Conservation (phyloP, 1,284 basidiomycete genomes). For the Kwoniella shivajii region DNA sequence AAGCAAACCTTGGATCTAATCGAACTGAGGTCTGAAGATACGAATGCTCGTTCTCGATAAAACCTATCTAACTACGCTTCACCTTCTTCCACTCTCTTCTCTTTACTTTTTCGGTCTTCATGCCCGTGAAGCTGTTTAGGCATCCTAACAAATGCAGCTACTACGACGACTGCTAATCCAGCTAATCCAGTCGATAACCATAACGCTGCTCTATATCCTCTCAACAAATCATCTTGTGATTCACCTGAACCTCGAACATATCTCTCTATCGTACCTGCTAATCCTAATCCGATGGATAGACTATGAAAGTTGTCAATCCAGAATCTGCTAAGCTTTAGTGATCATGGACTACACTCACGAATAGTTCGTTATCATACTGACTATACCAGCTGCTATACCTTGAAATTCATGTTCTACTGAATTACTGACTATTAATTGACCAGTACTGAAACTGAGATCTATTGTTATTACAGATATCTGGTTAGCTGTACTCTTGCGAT, state of each 20-base stretch:
- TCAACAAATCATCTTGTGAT: constrained; percentile 5
- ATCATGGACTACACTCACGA: constrained; percentile 16
- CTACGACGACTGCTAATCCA: constrained; percentile 18
- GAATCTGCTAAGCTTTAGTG: too few relatives aligned
- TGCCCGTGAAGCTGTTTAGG: constrained; percentile 17
- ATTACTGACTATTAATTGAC: constrained; percentile 31
- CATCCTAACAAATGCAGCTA: constrained; percentile 27
- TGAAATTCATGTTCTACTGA: constrained; percentile 25
- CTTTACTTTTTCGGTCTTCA: neutral
- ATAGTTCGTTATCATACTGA: constrained; percentile 28
- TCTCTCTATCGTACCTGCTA: constrained; percentile 24
- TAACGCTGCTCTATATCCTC: constrained; percentile 24
- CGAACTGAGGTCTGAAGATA: too few relatives aligned
- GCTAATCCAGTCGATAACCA: constrained; percentile 18
- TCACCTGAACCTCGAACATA: constrained; percentile 12
- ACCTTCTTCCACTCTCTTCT: neutral
- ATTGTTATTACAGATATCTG: neutral
- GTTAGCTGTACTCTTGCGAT: neutral
- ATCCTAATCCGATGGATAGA: constrained; percentile 25
- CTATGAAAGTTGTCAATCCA: too few relatives aligned
- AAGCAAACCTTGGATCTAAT: too few relatives aligned
- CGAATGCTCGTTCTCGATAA: neutral
- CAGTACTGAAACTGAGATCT: constrained; percentile 31
- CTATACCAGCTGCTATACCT: constrained; percentile 30
- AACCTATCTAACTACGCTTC: neutral